These are phyloP conservation scores for Aspergillus vadensis DNA, from an alignment of 2,329 filamentous ascomycete species.

Conservation along the genomic window DNA sequence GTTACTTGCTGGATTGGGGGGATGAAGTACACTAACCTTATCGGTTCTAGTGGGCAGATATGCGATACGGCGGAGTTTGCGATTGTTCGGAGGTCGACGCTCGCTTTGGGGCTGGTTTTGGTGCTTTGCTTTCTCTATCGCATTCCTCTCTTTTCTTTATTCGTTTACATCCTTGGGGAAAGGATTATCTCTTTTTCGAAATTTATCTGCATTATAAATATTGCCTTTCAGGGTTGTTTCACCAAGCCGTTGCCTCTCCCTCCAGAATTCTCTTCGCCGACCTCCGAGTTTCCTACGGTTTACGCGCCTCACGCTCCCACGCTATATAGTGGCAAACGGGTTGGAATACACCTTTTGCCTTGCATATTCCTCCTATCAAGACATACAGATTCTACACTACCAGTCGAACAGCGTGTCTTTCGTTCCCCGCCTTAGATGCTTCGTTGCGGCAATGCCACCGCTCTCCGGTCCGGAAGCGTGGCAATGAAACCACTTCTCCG, in stretches of 20 bases:
- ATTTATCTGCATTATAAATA: background rate
- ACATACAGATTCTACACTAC: background rate
- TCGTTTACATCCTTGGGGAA: background rate
- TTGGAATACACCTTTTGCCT: background rate
- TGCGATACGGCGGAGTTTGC: constrained; percentile 2
- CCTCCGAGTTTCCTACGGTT: background rate
- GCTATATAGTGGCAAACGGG: background rate
- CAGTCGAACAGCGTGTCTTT: constrained; percentile 21
- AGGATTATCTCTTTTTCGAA: too few species aligned
- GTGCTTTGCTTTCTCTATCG: background rate
- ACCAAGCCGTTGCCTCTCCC: too few species aligned
- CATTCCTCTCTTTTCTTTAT: background rate
- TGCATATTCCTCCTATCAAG: background rate
- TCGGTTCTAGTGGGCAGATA: background rate
- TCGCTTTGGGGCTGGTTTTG: background rate
- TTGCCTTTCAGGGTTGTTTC: too few species aligned
- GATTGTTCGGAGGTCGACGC: background rate
- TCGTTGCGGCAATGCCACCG: constrained; percentile 24
- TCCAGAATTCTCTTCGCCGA: background rate
- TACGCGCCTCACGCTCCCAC: background rate
- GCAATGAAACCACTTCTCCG: constrained; percentile 13
- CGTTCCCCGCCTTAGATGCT: constrained; percentile 21
- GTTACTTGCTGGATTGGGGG: background rate
- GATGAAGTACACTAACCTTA: background rate
- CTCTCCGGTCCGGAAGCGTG: constrained; percentile 19